Conservation (phyloP, 139 green algal genomes). For the Desmodesmus armatus region DNA sequence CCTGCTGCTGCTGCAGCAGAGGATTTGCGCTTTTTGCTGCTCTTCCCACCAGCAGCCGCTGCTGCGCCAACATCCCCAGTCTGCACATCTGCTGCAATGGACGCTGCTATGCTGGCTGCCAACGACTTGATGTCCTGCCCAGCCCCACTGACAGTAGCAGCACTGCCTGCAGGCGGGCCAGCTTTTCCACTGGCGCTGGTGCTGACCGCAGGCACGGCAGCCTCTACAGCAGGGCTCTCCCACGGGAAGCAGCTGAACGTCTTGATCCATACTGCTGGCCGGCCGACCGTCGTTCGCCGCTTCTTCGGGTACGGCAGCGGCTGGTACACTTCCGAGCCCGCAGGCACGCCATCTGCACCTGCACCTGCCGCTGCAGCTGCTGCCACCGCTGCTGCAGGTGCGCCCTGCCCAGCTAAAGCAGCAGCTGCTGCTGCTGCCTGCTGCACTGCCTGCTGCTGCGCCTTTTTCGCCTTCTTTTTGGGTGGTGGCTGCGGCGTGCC, state of each 20-base stretch:
- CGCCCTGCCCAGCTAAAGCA: not conserved
- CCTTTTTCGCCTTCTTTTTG: not conserved
- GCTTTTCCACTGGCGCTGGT: not conserved
- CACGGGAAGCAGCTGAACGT: not conserved
- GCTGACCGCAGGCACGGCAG: too few relatives aligned
- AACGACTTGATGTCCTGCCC: conserved; percentile 27
- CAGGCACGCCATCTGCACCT: not conserved
- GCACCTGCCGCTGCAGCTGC: not conserved
- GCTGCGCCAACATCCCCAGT: too few relatives aligned
- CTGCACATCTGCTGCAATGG: conserved; percentile 32
- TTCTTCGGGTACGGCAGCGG: not conserved
- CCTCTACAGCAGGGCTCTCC: too few relatives aligned
- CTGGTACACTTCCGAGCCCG: not conserved
- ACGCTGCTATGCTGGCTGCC: conserved; percentile 34
- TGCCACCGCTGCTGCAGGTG: conserved; percentile 2
- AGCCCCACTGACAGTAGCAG: not conserved
- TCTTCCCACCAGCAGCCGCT: too few relatives aligned
- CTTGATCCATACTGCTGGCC: not conserved
- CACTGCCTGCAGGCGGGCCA: not conserved
- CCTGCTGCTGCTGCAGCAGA: not conserved
- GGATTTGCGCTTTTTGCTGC: too few relatives aligned
- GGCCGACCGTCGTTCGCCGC: too few relatives aligned
- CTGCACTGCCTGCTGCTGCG: not conserved
- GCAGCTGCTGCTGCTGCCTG: conserved; percentile 20
- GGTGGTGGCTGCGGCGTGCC: not conserved